A percentile compares a stretch with the other conserved stretches of the same genome.
These are phyloP conservation scores for Scheffersomyces insectosa DNA, from an alignment of 1,139 yeast species.

Conservation along the genomic window DNA sequence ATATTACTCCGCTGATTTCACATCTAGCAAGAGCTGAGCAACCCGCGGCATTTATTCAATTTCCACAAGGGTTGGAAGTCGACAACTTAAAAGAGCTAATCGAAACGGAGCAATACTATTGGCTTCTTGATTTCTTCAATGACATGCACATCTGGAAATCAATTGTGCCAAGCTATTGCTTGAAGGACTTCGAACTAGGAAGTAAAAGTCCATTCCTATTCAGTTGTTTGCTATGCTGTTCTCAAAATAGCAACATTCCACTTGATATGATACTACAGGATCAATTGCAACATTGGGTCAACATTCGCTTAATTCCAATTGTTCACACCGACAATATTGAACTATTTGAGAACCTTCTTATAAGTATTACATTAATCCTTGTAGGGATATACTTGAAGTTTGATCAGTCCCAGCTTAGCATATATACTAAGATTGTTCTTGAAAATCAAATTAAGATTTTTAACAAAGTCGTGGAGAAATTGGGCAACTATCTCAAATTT, in stretches of 20 bases:
- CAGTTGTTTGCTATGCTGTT: conserved; percentile 34
- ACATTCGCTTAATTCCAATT: conserved; percentile 14
- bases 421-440: conserved; percentile 15
- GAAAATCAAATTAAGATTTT: conserved; percentile 37
- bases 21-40: too few relatives aligned
- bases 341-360: conserved; percentile 21
- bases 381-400: conserved; percentile 21
- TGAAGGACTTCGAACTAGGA: conserved; percentile 15
- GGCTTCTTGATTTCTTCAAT: conserved; percentile 44
- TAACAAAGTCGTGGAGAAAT: conserved; percentile 25
- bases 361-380: conserved; percentile 32
- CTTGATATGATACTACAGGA: conserved; percentile 17
- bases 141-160: conserved; percentile 42
- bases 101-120: conserved; percentile 35
- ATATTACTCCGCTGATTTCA: too few relatives aligned
- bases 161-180: conserved; percentile 37
- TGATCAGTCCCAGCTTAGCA: conserved; percentile 12
- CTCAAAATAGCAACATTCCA: conserved; percentile 15
- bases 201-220: conserved; percentile 24
- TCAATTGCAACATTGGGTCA: conserved; percentile 30
- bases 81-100: conserved; percentile 11
- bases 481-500: conserved; percentile 11
- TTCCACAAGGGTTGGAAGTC: neutral
- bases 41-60: neutral
- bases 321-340: conserved; percentile 18